Base-by-base conservation (phyloP, 345 rosid species). In the Aurinia saxatilis region DNA sequence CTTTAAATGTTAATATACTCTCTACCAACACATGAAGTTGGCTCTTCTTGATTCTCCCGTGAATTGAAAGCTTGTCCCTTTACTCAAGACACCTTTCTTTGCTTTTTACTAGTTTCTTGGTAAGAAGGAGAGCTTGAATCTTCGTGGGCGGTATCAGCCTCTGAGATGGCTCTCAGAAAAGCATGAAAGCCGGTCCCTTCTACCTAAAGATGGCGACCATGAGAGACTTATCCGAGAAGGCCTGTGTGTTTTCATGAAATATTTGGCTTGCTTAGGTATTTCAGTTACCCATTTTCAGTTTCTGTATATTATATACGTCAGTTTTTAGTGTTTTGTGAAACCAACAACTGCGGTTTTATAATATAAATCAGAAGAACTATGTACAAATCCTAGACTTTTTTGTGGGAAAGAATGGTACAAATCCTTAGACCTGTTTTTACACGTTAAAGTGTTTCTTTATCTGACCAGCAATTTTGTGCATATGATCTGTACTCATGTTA, bases 251-350 rank as follows among this genome's bases (percentile, higher is more conserved):
- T 54, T 61, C 36, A 14, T 50, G 33, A 57, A 55, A 38, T 41
- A 17, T 61, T 57, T 25, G 21, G 34, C 25, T 51, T 58, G 42
- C 45, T 30, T 48, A 38, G 58, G 50, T 36, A 40, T 25, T 31
- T 67, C 58, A 57, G 65, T 58, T 49, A 58, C 66, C n/a, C 42
- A 57, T 10, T 57, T 39, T 58, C 65, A 58, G 15, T 67, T 17
- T 50, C 0, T 67, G 72, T 67, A 57, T 6, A 67, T 67, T 49
- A 39, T 50, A 40, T 31, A 31, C 34, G 41, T 34, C 27, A 8
- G 44, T 64, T 63, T 30, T 39, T 67, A 58, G 64, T 50, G 47
- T 50, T 31, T 67, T 48, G 46, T 40, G 66, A 21, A 67, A 59
- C 60, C 72, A 67, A 40, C 36, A 61, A 37, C 2, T 2, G 13